Conservation (phyloP, 441 rosid genomes). For the Brassica balearica region DNA sequence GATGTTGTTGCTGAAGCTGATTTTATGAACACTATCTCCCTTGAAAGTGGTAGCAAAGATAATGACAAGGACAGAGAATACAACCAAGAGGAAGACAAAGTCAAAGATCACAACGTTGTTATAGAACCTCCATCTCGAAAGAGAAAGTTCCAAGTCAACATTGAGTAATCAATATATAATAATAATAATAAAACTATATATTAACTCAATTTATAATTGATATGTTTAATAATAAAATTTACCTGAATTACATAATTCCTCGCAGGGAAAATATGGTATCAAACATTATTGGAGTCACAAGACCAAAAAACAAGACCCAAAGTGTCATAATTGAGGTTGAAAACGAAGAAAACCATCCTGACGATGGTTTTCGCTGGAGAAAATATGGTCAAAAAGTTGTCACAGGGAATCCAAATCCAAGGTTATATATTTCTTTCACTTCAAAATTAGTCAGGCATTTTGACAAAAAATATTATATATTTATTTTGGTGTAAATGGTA, state of each 20-base stretch:
- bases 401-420: slow-evolving; percentile 37
- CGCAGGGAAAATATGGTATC: neutral
- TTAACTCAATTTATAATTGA: neutral
- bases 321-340: slow-evolving; percentile 34
- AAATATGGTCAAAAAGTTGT: slow-evolving; percentile 39
- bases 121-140: slow-evolving; percentile 9
- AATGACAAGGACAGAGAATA: neutral
- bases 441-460: neutral
- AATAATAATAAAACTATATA: neutral
- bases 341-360: slow-evolving; percentile 25
- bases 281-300: slow-evolving; percentile 32
- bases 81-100: neutral
- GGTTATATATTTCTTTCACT: slow-evolving; percentile 10
- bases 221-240: neutral
- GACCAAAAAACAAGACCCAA: neutral
- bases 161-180: neutral
- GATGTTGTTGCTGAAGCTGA: neutral
- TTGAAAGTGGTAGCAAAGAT: neutral
- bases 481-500: neutral
- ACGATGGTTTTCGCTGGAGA: slow-evolving; percentile 41
- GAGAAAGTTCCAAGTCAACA: slow-evolving; percentile 24
- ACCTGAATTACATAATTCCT: neutral
- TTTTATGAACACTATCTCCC: neutral
- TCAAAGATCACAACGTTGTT: neutral
- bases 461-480: neutral